Percentiles rank a stretch among this genome's conserved stretches.
phyloP scores from a whole-genome alignment of 768 basidiomycete genomes.

The Lactarius deliciosus region DNA sequence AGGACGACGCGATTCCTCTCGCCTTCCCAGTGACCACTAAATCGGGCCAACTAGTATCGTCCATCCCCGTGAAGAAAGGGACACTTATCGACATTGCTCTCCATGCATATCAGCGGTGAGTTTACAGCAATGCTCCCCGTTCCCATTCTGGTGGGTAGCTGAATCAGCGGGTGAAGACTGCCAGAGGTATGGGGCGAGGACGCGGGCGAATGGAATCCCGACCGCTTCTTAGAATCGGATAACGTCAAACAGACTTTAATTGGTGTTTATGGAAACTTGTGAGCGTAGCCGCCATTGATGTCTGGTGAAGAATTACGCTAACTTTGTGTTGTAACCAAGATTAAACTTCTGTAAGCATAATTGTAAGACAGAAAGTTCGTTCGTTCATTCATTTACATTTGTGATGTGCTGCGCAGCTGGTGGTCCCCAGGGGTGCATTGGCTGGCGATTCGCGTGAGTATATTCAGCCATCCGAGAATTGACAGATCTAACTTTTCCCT shows the following conservation, averaged over 20 bases:
- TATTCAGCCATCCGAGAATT: neutral
- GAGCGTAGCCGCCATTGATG: neutral
- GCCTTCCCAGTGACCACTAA: constrained; percentile 24
- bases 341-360: constrained; percentile 21
- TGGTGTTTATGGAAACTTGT: constrained; percentile 26
- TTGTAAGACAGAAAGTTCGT: neutral
- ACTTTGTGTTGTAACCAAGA: constrained; percentile 2
- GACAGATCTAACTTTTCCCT: neutral
- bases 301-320: neutral
- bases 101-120: constrained; percentile 21
- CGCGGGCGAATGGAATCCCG: constrained; percentile 22
- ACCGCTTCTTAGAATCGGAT: constrained; percentile 20
- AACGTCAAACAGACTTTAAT: constrained; percentile 9
- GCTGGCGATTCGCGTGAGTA: constrained; percentile 28
- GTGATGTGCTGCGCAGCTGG: constrained; percentile 12
- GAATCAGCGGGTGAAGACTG: neutral
- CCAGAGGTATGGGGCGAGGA: constrained; percentile 26
- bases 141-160: neutral
- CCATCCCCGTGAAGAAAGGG: constrained; percentile 24
- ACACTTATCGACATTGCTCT: constrained; percentile 19
- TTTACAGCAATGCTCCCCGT: neutral
- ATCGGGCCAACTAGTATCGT: constrained; percentile 17
- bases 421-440: constrained; percentile 24
- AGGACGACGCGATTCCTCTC: constrained; percentile 20
- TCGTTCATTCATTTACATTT: neutral